Percentiles rank a stretch among this genome's conserved stretches.
Evolutionary conservation across 192 early-diverging fungal genomes (phyloP).

Genomic region (Chytriomyces hyalinus): DNA sequence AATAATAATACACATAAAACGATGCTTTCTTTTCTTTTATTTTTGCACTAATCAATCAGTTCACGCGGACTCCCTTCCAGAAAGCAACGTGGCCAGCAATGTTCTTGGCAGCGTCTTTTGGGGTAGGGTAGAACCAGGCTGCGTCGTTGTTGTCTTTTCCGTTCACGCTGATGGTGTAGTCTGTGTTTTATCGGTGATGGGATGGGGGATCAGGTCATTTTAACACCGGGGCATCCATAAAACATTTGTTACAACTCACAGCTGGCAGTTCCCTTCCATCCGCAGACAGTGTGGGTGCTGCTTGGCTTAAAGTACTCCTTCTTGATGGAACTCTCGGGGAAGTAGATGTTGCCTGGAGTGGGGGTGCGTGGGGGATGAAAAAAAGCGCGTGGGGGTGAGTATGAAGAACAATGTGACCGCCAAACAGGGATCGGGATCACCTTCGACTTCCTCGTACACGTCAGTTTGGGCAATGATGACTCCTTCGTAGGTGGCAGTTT

Average conservation of each 20-base stretch:
- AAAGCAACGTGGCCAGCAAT: slow-evolving; percentile 56
- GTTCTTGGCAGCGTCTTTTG: slow-evolving; percentile 51
- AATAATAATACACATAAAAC: too few relatives aligned
- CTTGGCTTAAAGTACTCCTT: slow-evolving; percentile 50
- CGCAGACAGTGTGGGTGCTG: slow-evolving; percentile 43
- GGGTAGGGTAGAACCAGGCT: slow-evolving; percentile 55
- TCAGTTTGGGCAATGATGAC: too few relatives aligned
- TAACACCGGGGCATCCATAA: background rate
- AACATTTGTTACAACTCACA: background rate
- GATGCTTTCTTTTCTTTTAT: too few relatives aligned
- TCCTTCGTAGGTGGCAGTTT: too few relatives aligned
- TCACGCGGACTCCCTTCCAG: slow-evolving; percentile 51
- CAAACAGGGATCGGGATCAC: too few relatives aligned
- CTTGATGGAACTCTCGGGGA: slow-evolving; percentile 47
- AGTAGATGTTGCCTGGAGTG: slow-evolving; percentile 41
- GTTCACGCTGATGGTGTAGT: slow-evolving; percentile 52
- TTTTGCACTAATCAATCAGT: background rate
- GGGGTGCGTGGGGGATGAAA: background rate
- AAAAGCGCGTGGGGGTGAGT: background rate
- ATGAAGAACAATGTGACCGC: too few relatives aligned
- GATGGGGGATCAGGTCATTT: background rate
- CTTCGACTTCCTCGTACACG: too few relatives aligned
- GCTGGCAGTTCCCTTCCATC: slow-evolving; percentile 52
- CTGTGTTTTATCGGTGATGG: background rate
- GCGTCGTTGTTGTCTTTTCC: slow-evolving; percentile 55